These are phyloP conservation scores for Circinella umbellata DNA, from an alignment of 371 early-diverging fungal genomes.

Conservation along the genomic window DNA sequence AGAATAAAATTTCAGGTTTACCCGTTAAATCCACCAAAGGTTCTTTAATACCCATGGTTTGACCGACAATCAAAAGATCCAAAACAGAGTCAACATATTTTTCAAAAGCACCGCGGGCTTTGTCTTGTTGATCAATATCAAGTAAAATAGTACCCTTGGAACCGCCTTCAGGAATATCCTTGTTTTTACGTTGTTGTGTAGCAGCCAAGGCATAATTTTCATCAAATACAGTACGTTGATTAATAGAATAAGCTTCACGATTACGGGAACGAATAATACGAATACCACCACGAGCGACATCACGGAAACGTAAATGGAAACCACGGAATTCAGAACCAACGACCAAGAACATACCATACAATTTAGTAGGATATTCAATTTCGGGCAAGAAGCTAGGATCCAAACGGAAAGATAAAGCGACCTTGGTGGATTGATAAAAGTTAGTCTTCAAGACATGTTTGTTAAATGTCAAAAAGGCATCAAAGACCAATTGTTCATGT, in stretches of 20 bases:
- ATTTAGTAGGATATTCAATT: slow-evolving; percentile 92
- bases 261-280: slow-evolving; percentile 98
- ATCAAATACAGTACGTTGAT: slow-evolving; percentile 94
- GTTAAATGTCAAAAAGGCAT: slow-evolving; percentile 95
- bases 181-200: slow-evolving; percentile 98
- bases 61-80: slow-evolving; percentile 91
- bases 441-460: slow-evolving; percentile 97
- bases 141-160: slow-evolving; percentile 98
- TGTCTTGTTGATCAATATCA: slow-evolving; percentile 93
- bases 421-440: slow-evolving; percentile 99
- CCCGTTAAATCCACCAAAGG: slow-evolving; percentile 88
- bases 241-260: slow-evolving; percentile 95
- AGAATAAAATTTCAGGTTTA: slow-evolving; percentile 96
- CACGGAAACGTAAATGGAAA: slow-evolving; percentile 97
- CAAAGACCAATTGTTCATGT: slow-evolving; percentile 96
- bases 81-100: slow-evolving; percentile 97
- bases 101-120: slow-evolving; percentile 94
- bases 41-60: slow-evolving; percentile 97
- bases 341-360: slow-evolving; percentile 97
- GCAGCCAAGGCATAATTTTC: slow-evolving; percentile 97
- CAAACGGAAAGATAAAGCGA: slow-evolving; percentile 97
- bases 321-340: slow-evolving; percentile 98
- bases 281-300: slow-evolving; percentile 98
- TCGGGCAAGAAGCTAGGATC: slow-evolving; percentile 92
- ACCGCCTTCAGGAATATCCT: slow-evolving; percentile 99